A percentile compares a stretch with the other conserved stretches of the same genome.
phyloP scores from a whole-genome alignment of 768 basidiomycete species.

The Neoboletus subvelutipes region DNA sequence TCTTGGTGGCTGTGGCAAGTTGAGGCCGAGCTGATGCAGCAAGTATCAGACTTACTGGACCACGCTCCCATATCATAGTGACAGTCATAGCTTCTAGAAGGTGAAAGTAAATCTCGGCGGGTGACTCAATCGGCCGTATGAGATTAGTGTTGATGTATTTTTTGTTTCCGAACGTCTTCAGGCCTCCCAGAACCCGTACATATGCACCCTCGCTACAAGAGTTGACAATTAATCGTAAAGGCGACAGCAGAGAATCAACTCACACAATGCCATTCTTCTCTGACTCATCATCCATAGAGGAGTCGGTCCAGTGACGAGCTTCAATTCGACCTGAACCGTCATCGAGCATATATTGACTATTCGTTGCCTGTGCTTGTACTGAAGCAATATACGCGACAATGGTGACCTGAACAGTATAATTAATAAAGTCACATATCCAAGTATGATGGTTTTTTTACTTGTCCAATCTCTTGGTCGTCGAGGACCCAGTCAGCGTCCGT shows the following conservation, averaged over 20 bases:
- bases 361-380: conserved; percentile 71
- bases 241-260: conserved; percentile 17
- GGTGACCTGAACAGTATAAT: conserved; percentile 49
- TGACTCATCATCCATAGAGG: conserved; percentile 54
- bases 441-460: conserved; percentile 45
- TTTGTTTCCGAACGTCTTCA: conserved; percentile 82
- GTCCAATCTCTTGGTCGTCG: conserved; percentile 77
- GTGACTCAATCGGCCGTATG: conserved; percentile 66
- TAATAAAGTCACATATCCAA: conserved; percentile 1
- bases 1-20: conserved; percentile 31
- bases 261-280: conserved; percentile 49
- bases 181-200: conserved; percentile 75
- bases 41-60: conserved; percentile 48
- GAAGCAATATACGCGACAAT: conserved; percentile 73
- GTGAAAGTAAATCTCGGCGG: conserved; percentile 82
- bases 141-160: conserved; percentile 78
- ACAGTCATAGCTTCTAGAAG: conserved; percentile 71
- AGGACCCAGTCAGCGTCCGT: conserved; percentile 87
- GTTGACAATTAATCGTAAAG: background rate
- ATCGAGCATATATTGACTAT: conserved; percentile 74
- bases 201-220: conserved; percentile 65
- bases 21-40: background rate
- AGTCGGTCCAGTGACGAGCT: conserved; percentile 81
- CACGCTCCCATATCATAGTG: conserved; percentile 63
- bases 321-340: conserved; percentile 84